Base-by-base conservation (phyloP, 2,329 filamentous ascomycete species). In the Penicillium verrucosum region DNA sequence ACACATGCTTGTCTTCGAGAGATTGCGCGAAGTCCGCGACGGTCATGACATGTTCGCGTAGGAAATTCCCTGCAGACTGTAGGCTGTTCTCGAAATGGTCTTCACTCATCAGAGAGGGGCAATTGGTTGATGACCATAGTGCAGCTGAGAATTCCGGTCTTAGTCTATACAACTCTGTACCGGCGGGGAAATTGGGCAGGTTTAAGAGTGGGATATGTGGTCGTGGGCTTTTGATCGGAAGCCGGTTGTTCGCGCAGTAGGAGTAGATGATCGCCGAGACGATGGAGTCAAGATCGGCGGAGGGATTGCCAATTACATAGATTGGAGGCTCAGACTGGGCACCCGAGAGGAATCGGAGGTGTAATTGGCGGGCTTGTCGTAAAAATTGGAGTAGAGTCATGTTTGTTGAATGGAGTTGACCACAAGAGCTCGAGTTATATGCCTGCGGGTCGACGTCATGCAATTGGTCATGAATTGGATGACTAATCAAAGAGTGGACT, bases 251-350 rank as follows among this genome's bases (percentile, higher is more conserved):
- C 54, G 74, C 73, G 46, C 86, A 77, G 69, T 86, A 87, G 36
- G 84, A 81, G 66, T 83, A 86, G n/a, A 85, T 68, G 36, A 87
- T 75, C 8, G 84, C 82, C 55, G 80, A 82, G 55, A 84, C 80
- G 66, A 87, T 82, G 29, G 84, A 87, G 73, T 87, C 85, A 54
- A 87, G 79, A 67, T 87, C 85, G 66, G 73, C 73, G n/a, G 76
- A 76, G 14, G 74, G 71, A 51, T 80, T 78, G 23, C 75, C 77
- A 37, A 77, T 64, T 21, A 79, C 76, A 54, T 77, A 75, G 25
- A 76, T 68, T 0, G 70, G 71, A 14, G 68, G 40, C 34, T 72
- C 64, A 1, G 63, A 43, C 6, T 65, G 56, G 8, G 56, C 30
- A 16, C 64, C 63, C 11, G 64, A 56, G 2, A 72, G 46, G 52